A percentile compares a stretch with the other conserved stretches of the same genome.
Conservation (phyloP, 352 stramenopile species). For the Pilasporangium apinafurcum region DNA sequence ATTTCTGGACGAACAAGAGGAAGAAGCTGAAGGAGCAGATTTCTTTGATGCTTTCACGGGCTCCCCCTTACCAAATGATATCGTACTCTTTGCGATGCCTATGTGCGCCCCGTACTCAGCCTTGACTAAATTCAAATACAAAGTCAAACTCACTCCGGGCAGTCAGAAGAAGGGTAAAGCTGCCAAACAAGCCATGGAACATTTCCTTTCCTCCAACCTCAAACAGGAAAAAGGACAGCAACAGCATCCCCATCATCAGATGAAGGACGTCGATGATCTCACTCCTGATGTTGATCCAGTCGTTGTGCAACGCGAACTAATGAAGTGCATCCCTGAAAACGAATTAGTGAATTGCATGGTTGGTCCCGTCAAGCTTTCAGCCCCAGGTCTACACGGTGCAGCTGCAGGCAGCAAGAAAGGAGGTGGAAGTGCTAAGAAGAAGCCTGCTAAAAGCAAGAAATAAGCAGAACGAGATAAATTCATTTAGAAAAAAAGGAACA, state of each 20-base stretch:
- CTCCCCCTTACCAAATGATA: slow-evolving; percentile 66
- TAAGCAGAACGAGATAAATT: background rate
- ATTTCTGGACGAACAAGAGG: slow-evolving; percentile 77
- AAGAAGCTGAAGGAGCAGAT: slow-evolving; percentile 63
- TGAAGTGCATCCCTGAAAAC: slow-evolving; percentile 86
- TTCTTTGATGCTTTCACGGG: slow-evolving; percentile 87
- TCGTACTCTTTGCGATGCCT: slow-evolving; percentile 86
- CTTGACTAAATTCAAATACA: slow-evolving; percentile 88
- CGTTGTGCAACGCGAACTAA: slow-evolving; percentile 80
- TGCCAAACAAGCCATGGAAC: slow-evolving; percentile 81
- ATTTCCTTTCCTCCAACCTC: slow-evolving; percentile 69
- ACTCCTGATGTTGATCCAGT: slow-evolving; percentile 54
- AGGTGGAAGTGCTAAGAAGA: slow-evolving; percentile 8
- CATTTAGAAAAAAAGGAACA: background rate
- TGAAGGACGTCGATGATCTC: slow-evolving; percentile 18
- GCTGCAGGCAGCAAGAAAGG: slow-evolving; percentile 28
- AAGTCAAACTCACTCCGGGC: slow-evolving; percentile 89
- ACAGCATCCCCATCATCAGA: background rate
- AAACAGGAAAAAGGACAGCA: slow-evolving; percentile 51
- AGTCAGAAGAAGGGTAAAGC: slow-evolving; percentile 90
- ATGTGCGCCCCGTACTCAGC: slow-evolving; percentile 89
- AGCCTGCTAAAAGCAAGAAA: slow-evolving; percentile 17
- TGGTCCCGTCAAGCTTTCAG: slow-evolving; percentile 86
- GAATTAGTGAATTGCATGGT: slow-evolving; percentile 89
- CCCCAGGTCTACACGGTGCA: slow-evolving; percentile 46